Evolutionary conservation across 306 rosid species (phyloP), one percentile per base, ranked within the genome.

Genomic region (Spatholobus suberectus): DNA sequence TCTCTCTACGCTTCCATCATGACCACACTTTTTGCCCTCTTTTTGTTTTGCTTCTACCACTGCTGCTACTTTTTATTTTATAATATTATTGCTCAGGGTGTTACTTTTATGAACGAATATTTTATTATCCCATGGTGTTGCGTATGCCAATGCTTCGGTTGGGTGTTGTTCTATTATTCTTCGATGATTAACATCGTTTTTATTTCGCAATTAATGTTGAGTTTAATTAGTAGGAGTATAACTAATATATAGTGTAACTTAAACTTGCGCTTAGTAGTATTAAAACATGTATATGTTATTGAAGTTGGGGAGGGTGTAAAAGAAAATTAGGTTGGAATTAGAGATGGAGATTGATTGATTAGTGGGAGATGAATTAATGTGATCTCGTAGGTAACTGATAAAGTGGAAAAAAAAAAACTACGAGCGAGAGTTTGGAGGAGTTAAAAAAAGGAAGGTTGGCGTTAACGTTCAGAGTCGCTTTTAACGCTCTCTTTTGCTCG

Each of bases 331-430:
- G 85, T 75, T 43, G 78, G 57, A 65, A 85, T 79, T 88, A 85
- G 88, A 78, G 80, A 70, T 44, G 49, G 69, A 61, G 67, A 77
- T 49, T 66, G 67, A 77, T 49, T 66, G 18, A 63, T 57, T 69
- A 82, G 85, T 74, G 83, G 59, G 27, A 75, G 46, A 5, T 43
- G 37, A n/a, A n/a, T n/a, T n/a, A n/a, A n/a, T n/a, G n/a, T n/a
- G n/a, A n/a, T n/a, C n/a, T n/a, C n/a, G n/a, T n/a, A n/a, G 66
- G 65, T 85, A 85, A 85, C 88, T 70, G 88, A 77, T 54, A 70
- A 74, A 79, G 72, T 46, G 70, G 73, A 26, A 51, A 49, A 14
- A 7, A 83, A 75, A 44, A 35, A 41, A n/a, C 29, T 20, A 68
- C 9, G n/a, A 40, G 55, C 14, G n/a, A 49, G 65, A 68, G 79